These are phyloP conservation scores for Onygena corvina DNA, from an alignment of 2,329 filamentous ascomycete species.

Conservation along the genomic window DNA sequence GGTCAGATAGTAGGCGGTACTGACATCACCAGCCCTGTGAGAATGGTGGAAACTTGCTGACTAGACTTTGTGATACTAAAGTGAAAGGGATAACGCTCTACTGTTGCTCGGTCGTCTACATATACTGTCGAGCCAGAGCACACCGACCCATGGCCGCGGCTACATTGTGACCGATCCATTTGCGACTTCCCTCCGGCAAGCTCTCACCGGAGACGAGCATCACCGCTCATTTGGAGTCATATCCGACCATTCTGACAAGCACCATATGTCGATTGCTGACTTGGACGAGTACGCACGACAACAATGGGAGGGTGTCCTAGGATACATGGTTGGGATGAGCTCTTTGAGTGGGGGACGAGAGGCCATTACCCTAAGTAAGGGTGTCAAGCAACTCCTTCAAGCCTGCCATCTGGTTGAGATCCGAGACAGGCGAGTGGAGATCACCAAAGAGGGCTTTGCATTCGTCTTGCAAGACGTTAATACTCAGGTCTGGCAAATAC, in stretches of 20 bases:
- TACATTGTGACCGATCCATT: slow-evolving; percentile 74
- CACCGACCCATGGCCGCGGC: slow-evolving; percentile 51
- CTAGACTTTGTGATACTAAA: slow-evolving; percentile 25
- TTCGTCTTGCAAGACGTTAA: slow-evolving; percentile 93
- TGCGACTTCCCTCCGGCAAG: slow-evolving; percentile 67
- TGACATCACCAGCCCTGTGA: neutral
- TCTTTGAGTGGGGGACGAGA: slow-evolving; percentile 39
- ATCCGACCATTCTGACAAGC: slow-evolving; percentile 50
- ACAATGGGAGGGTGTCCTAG: slow-evolving; percentile 92
- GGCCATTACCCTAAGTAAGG: slow-evolving; percentile 49
- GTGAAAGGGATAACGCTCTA: slow-evolving; percentile 72
- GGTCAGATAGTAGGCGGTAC: slow-evolving; percentile 50
- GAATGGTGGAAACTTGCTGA: neutral
- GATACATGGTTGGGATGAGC: slow-evolving; percentile 67
- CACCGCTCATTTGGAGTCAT: slow-evolving; percentile 87
- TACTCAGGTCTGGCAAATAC: slow-evolving; percentile 89
- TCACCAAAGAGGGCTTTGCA: slow-evolving; percentile 86
- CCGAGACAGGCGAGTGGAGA: slow-evolving; percentile 47
- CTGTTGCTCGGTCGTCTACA: slow-evolving; percentile 74
- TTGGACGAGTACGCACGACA: slow-evolving; percentile 75
- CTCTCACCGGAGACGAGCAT: slow-evolving; percentile 73
- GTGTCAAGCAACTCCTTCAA: slow-evolving; percentile 73
- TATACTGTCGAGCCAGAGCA: slow-evolving; percentile 59
- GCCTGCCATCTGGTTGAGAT: slow-evolving; percentile 67
- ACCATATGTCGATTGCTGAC: slow-evolving; percentile 55